Base-by-base conservation (phyloP, 1,139 yeast species). In the Candida dubliniensis region DNA sequence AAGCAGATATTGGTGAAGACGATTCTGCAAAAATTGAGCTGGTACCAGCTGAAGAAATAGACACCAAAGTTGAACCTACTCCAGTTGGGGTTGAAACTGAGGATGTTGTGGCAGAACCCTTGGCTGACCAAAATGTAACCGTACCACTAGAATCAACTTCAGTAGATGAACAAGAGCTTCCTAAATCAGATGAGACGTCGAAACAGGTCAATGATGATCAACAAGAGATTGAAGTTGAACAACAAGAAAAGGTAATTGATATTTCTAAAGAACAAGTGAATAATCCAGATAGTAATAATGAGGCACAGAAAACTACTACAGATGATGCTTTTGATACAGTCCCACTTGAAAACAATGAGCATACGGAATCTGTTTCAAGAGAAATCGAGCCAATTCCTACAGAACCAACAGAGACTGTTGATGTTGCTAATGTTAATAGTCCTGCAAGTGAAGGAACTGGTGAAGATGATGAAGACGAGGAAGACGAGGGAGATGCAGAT, bases 361-460 rank as follows among this genome's bases (percentile, higher is more conserved):
- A 56, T 56, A 44, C 56, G 54, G 46, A 59, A n/a, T 14, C 13
- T 24, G 34, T 29, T 13, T 8, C 40, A 42, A 38, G 18, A 33
- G 41, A 39, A 14, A 35, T 38, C 24, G 42, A 25, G 8, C 8
- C 31, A 13, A 3, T 3, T 13, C 18, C 13, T 30, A n/a, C 12
- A 8, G 14, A 10, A 30, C 14, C 8, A 30, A 12, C 8, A 11
- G 14, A 30, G 8, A 7, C 13, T 5, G 23, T 18, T 3, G 5
- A 18, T 18, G 23, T 18, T 18, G 5, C 23, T 18, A 18, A 18
- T 18, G 23, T 18, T 18, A 18, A 18, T 5, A 18, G 5, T 5
- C 5, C 23, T 5, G 23, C 23, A 18, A 18, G 23, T 18, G 41
- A 30, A 34, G 43, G 37, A 11, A 38, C 15, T 31, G 47, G 49